Evolutionary conservation across 352 stramenopile genomes (phyloP).

Genomic region (Globisporangium nagaii): DNA sequence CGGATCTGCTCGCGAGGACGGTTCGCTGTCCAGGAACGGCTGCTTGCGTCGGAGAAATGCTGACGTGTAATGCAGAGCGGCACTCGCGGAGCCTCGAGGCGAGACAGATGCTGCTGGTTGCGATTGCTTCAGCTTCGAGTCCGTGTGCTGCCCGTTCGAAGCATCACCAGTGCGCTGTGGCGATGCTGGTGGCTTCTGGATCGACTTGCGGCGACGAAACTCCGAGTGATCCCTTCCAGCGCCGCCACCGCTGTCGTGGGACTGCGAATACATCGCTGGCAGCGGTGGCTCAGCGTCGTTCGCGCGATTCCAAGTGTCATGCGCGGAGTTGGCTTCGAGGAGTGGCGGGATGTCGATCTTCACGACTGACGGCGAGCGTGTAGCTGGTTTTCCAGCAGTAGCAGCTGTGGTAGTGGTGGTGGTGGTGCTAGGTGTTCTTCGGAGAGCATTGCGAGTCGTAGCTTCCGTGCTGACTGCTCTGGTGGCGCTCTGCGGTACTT

Average conservation of each 20-base stretch:
- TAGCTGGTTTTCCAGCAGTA: neutral
- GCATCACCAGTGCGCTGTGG: neutral
- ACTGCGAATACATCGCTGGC: neutral
- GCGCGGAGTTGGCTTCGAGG: neutral
- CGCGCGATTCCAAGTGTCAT: too few species aligned
- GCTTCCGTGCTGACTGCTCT: neutral
- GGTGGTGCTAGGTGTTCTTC: too few species aligned
- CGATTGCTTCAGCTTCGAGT: conserved; percentile 7
- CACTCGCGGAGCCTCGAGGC: conserved; percentile 3
- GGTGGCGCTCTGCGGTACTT: neutral
- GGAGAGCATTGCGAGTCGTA: neutral
- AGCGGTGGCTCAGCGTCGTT: neutral
- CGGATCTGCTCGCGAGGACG: neutral
- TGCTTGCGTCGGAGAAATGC: conserved; percentile 14
- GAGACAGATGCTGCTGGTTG: conserved; percentile 6
- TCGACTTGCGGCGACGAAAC: conserved; percentile 4
- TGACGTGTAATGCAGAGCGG: conserved; percentile 6
- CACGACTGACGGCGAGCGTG: neutral
- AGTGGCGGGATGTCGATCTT: conserved; percentile 13
- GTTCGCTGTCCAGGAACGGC: conserved; percentile 2
- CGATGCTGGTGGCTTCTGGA: neutral
- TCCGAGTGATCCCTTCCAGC: neutral
- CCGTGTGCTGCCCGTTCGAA: neutral
- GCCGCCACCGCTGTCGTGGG: neutral
- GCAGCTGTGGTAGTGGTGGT: neutral